Base-by-base conservation (phyloP, 768 basidiomycete genomes). In the Hypholoma fasciculare region DNA sequence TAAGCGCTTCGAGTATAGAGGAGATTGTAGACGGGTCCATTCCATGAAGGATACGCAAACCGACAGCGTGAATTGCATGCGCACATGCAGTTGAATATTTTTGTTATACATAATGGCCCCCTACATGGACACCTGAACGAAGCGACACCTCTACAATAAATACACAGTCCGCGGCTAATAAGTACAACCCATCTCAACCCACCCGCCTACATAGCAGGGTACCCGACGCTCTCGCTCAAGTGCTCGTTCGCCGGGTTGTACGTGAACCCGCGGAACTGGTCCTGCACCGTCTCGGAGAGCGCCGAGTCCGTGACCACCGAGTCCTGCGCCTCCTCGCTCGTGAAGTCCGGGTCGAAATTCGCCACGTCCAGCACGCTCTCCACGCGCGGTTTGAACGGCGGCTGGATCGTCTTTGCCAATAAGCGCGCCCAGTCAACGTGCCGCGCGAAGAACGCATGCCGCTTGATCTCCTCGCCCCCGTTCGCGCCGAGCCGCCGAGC, bases 311-410 rank as follows among this genome's bases (percentile, higher is more conserved):
- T 92, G 39, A 99, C 96, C 54, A 98, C 95, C 1, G 94, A 96
- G 73, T 99, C 96, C 65, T 93, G 87, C 2, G 96, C 90, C 56
- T 92, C 89, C 71, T 99, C 96, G 60, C 89, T 92, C 27, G 96
- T 98, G 70, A 99, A 99, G 72, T 98, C 96, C 23, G 94, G 84
- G 72, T 98, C 97, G 75, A 99, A 98, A 79, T 98, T 94, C 57
- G 89, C 93, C 19, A 96, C 94, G 70, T 97, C 96, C 46, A 97
- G 84, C 1, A 95, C 95, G 54, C 89, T 90, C 78, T 96, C 94
- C 88, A 98, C 96, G 63, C 90, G 92, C 12, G 96, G 96, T 76
- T 99, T 99, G 80, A 98, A 98, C 7, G 94, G 92, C 1, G 96
- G 95, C 67, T 95, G 94, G 53, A 97, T 96, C 80, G 96, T 96